phyloP scores from a whole-genome alignment of 306 rosid species.

The Sicyos baderoa region DNA sequence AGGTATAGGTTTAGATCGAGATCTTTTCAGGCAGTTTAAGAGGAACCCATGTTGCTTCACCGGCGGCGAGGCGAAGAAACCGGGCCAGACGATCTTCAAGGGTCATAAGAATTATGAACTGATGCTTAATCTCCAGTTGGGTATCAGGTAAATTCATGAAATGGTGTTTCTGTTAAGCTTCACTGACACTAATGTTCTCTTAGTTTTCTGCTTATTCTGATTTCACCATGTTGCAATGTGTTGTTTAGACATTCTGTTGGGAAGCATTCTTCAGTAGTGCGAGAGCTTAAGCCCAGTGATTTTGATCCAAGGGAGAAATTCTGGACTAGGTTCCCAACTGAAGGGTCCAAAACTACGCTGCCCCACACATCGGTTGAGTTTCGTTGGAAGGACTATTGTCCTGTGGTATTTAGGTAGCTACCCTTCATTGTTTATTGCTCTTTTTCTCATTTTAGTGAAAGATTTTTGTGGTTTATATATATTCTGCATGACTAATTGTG shows the following conservation, averaged over 20 bases:
- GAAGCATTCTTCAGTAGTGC: constrained; percentile 61
- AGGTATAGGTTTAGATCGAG: constrained; percentile 28
- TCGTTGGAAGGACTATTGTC: constrained; percentile 96
- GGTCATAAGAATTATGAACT: constrained; percentile 90
- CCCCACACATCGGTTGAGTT: constrained; percentile 80
- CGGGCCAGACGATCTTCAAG: constrained; percentile 61
- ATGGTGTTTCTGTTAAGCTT: neutral
- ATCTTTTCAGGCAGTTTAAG: constrained; percentile 35
- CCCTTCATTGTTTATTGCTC: neutral
- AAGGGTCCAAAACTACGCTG: constrained; percentile 82
- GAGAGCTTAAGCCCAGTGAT: constrained; percentile 48
- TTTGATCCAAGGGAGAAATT: constrained; percentile 87
- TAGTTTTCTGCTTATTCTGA: constrained; percentile 9
- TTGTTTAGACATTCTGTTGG: constrained; percentile 64
- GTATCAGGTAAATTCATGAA: constrained; percentile 48
- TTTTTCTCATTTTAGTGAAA: neutral
- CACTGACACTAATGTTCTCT: neutral
- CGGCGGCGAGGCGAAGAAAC: constrained; percentile 60
- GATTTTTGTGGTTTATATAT: neutral
- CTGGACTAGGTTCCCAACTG: constrained; percentile 88
- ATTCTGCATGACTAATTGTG: neutral
- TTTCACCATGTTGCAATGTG: constrained; percentile 5
- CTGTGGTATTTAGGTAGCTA: constrained; percentile 76
- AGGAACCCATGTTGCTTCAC: constrained; percentile 43
- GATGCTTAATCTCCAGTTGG: constrained; percentile 92